Evolutionary conservation across 2,329 filamentous ascomycete species (phyloP), one percentile per base, ranked within the genome.

Genomic region (Aspergillus oerlinghausenensis): DNA sequence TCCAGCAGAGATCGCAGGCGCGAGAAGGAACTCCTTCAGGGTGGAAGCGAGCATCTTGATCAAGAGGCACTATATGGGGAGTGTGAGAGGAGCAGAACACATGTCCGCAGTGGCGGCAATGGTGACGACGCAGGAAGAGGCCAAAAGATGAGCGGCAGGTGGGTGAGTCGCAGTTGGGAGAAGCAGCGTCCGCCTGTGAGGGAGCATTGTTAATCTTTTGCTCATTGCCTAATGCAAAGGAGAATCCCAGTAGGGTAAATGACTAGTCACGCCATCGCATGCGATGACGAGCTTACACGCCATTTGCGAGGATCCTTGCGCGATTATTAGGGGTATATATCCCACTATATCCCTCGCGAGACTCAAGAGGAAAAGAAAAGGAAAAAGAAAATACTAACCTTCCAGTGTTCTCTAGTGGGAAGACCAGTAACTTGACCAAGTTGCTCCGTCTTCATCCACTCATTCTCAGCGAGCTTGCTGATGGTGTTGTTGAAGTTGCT

Each of bases 51-150:
- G 85, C 85, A 56, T 84, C 77, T 70, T 87, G 85, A 65, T 87
- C 84, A 17, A 88, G 81, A 7, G 82, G 82, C 10, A 87, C 82
- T 50, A 75, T 72, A 65, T 81, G 77, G 49, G 78, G 75, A 51
- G 81, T 82, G 73, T 88, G 84, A 35, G 79, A 76, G 58, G 80
- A 79, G 73, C 85, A 88, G 68, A 86, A 87, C 65, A 88, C 81
- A 64, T 85, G 81, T 47, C 85, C 85, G 63, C 85, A 88, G 64
- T 85, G 84, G 56, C 85, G 82, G 71, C 85, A 88, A 72, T 88
- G 85, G 66, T 88, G 85, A 56, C 84, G 83, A 51, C 85, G 83
- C 51, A 82, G 77, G 72, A 85, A 84, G 66, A 86, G 77, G 48
- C 81, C 80, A 67, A 88, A 88, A 21, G 79, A 77, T 45, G 79